Base-by-base conservation (phyloP, 1,284 basidiomycete species). In the Tilletia indica region DNA sequence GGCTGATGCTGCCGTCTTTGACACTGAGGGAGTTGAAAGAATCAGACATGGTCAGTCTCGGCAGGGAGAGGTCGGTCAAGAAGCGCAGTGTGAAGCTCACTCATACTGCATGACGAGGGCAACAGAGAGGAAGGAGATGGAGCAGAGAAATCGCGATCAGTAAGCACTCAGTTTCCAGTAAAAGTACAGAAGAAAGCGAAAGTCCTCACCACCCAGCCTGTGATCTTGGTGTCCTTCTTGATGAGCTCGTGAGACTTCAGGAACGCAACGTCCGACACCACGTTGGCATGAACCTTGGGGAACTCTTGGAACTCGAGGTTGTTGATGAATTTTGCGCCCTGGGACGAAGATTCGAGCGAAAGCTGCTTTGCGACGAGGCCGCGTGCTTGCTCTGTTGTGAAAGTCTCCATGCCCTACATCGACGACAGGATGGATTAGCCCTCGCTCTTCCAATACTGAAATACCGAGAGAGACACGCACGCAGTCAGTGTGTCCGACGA, bases 401-500 rank as follows among this genome's bases (percentile, higher is more conserved):
- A 70, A 34, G 71, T 67, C 45, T 38, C 45, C 66, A 66, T 54
- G 67, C 49, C 49, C 54, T 63, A 38, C 8, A 4, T 5, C 16
- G 42, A 58, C 19, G n/a, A n/a, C 16, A 9, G 16, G 49, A 25
- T 5, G 25, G 48, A 61, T 6, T 19, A 42, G 67, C 25, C 25
- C 25, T 31, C 25, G 25, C 25, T 31, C 25, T 31, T 31, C 25
- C 25, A 31, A 31, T 31, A 31, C 25, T 31, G 25, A 31, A 2
- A 31, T 31, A 54, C 6, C 51, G 8, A 8, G n/a, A 54, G 51
- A 11, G 16, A 58, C 12, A 58, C 56, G 2, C 34, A 58, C 56
- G 56, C 71, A 72, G 66, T 72, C 68, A 11, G 54, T 72, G 48
- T 72, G 68, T 19, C 51, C 31, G 25, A 72, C 45, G 8, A 72